phyloP scores from a whole-genome alignment of 306 rosid species.

The Medicago ruthenica region DNA sequence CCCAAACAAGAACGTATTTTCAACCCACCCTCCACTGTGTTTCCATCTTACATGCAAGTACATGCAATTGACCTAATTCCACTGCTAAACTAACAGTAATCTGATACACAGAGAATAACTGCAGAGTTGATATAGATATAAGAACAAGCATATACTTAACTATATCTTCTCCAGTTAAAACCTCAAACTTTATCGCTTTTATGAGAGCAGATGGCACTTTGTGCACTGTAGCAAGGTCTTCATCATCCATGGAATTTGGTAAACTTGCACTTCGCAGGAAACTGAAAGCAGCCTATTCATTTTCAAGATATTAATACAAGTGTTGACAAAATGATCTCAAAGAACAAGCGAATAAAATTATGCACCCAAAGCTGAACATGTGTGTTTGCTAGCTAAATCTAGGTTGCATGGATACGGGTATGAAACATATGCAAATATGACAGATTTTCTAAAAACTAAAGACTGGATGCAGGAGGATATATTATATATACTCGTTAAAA shows the following conservation, averaged over 20 bases:
- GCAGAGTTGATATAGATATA: conserved; percentile 23
- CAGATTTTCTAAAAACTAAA: background rate
- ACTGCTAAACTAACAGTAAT: conserved; percentile 13
- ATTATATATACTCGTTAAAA: background rate
- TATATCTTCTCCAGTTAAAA: conserved; percentile 55
- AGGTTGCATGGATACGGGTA: background rate
- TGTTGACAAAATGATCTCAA: conserved; percentile 32
- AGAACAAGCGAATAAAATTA: conserved; percentile 26
- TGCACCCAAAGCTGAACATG: conserved; percentile 25
- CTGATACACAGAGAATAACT: conserved; percentile 4
- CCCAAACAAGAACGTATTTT: conserved; percentile 30
- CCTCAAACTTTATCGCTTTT: conserved; percentile 53
- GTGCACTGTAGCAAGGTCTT: conserved; percentile 49
- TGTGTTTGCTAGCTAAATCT: conserved; percentile 26
- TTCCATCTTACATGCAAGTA: conserved; percentile 18
- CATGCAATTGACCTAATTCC: conserved; percentile 16
- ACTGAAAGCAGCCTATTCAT: conserved; percentile 53
- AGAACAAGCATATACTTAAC: conserved; percentile 60
- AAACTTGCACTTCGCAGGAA: conserved; percentile 42
- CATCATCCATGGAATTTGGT: conserved; percentile 63
- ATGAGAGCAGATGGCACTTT: conserved; percentile 51
- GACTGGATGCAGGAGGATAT: background rate
- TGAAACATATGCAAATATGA: background rate
- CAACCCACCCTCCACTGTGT: conserved; percentile 36
- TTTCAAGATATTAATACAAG: conserved; percentile 36